A percentile compares a stretch with the other conserved stretches of the same genome.
phyloP scores from a whole-genome alignment of 164 flowering plant genomes.

The Warburgia ugandensis region DNA sequence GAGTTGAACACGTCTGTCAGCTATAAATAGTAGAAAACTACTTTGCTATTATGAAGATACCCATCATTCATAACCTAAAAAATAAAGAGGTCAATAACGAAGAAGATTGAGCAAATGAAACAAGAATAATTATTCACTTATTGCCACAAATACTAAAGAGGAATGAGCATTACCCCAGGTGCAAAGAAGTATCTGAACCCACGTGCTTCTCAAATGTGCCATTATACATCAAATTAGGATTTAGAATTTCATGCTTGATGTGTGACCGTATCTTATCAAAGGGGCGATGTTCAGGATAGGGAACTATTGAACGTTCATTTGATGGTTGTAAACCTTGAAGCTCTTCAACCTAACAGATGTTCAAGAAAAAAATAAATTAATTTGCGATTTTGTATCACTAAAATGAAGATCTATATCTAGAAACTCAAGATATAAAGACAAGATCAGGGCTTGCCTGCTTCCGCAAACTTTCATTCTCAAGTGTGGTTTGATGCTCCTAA shows the following conservation, averaged over 20 bases:
- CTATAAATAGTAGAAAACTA: no score
- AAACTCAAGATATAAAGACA: background rate
- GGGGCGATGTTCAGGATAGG: slow-evolving; percentile 36
- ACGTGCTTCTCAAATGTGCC: slow-evolving; percentile 28
- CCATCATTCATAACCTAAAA: background rate
- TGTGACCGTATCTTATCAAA: slow-evolving; percentile 23
- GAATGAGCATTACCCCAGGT: slow-evolving; percentile 48
- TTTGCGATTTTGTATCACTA: no score
- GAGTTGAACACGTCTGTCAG: no score
- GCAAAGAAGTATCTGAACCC: slow-evolving; percentile 68
- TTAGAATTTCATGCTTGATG: slow-evolving; percentile 16
- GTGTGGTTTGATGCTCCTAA: slow-evolving; percentile 58
- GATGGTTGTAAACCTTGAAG: slow-evolving; percentile 39
- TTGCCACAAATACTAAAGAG: background rate
- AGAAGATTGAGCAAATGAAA: no score
- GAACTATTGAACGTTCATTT: slow-evolving; percentile 19
- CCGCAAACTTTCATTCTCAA: slow-evolving; percentile 65
- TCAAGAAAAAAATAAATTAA: background rate
- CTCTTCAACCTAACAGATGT: slow-evolving; percentile 48
- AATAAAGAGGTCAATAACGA: no score
- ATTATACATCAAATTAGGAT: slow-evolving; percentile 26
- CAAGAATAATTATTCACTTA: no score
- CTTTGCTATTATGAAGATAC: background rate
- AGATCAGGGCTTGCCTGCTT: slow-evolving; percentile 41
- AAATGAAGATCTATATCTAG: no score